Percentiles rank a stretch among this genome's conserved stretches.
Evolutionary conservation across 768 basidiomycete genomes (phyloP).

Genomic region (Chlorophyllum brunneum): DNA sequence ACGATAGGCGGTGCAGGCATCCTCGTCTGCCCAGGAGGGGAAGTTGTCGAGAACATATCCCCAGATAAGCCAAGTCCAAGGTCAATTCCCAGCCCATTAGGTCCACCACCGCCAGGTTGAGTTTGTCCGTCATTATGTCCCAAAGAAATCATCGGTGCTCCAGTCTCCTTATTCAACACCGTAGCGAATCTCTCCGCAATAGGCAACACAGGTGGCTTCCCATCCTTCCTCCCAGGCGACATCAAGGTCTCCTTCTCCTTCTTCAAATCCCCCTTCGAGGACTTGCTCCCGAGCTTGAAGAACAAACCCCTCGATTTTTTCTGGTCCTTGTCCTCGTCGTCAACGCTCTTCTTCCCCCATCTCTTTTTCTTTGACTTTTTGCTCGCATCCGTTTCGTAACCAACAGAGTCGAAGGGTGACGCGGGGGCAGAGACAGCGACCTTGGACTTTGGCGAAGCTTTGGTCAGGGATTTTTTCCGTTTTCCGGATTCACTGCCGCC

Average conservation of each 20-base stretch:
- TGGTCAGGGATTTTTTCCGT: conserved; percentile 21
- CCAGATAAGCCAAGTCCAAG: conserved; percentile 4
- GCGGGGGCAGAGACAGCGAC: conserved; percentile 3
- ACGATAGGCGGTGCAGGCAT: not conserved
- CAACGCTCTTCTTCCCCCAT: conserved; percentile 2
- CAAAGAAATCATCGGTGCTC: conserved; percentile 4
- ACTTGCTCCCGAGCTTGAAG: conserved; percentile 39
- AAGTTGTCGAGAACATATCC: conserved; percentile 6
- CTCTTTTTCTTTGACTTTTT: conserved; percentile 20
- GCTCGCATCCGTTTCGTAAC: conserved; percentile 39
- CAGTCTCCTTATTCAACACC: conserved; percentile 18
- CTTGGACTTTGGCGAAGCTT: conserved; percentile 22
- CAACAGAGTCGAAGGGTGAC: too few species aligned
- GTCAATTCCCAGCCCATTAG: conserved; percentile 12
- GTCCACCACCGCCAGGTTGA: not conserved
- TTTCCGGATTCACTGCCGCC: conserved; percentile 22
- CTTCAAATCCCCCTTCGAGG: conserved; percentile 32
- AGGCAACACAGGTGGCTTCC: conserved; percentile 25
- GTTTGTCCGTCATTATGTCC: not conserved
- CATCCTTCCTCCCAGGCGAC: conserved; percentile 21
- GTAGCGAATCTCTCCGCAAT: conserved; percentile 47
- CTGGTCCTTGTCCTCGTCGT: conserved; percentile 12
- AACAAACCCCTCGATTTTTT: conserved; percentile 40
- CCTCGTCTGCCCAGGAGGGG: not conserved
- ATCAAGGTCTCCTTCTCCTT: conserved; percentile 25